Percentiles rank a stretch among this genome's conserved stretches.
Evolutionary conservation across 1,284 basidiomycete species (phyloP).

Genomic region (Apiotrichum domesticum): DNA sequence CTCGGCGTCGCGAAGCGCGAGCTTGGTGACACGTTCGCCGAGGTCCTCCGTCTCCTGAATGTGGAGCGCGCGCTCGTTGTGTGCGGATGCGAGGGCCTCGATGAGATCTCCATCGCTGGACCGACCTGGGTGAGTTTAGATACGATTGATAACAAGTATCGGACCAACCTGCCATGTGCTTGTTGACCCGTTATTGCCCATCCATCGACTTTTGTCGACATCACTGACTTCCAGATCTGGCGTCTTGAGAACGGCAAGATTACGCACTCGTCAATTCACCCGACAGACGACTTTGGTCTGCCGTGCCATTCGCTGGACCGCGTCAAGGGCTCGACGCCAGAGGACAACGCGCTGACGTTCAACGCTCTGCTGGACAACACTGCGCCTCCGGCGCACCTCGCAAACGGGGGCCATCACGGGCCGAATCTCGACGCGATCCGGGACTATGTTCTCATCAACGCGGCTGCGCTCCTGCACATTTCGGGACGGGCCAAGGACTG

Average conservation of each 20-base stretch:
- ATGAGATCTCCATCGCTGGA: conserved; percentile 91
- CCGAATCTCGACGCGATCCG: conserved; percentile 56
- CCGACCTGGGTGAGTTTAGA: conserved; percentile 61
- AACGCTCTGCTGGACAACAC: conserved; percentile 49
- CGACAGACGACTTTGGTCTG: conserved; percentile 62
- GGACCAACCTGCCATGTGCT: not conserved
- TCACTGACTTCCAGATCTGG: conserved; percentile 48
- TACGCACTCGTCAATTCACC: conserved; percentile 46
- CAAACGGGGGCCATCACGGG: conserved; percentile 48
- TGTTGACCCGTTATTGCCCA: no score
- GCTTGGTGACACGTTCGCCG: conserved; percentile 79
- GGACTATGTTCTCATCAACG: conserved; percentile 80
- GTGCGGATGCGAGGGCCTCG: conserved; percentile 84
- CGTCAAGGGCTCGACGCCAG: conserved; percentile 66
- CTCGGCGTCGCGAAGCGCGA: conserved; percentile 81
- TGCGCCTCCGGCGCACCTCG: conserved; percentile 37
- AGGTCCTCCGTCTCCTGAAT: conserved; percentile 57
- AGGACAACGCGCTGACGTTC: conserved; percentile 57
- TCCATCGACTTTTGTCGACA: not conserved
- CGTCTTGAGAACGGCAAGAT: conserved; percentile 47
- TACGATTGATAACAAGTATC: not conserved
- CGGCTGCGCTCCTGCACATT: conserved; percentile 73
- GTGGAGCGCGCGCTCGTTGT: conserved; percentile 84
- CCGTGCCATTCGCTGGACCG: conserved; percentile 59
- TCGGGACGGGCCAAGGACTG: conserved; percentile 65